Percentiles rank a stretch among this genome's conserved stretches.
phyloP scores from a whole-genome alignment of 208 protist species.

The Leishmania amazonensis region DNA sequence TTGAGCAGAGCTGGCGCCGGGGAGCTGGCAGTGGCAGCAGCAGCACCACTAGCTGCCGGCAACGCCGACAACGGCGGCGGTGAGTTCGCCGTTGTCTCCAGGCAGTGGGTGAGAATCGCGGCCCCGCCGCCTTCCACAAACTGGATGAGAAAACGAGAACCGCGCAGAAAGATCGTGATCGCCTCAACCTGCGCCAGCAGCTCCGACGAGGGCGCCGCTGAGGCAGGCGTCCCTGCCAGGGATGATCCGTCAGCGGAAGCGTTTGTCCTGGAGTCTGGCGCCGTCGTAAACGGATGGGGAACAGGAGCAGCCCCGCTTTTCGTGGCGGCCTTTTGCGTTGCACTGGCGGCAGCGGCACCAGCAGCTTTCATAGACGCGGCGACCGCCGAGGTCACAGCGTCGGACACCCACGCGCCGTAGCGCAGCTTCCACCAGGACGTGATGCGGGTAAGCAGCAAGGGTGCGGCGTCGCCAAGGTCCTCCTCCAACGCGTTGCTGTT shows the following conservation, averaged over 20 bases:
- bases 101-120: constrained; percentile 66
- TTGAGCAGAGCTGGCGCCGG: constrained; percentile 1
- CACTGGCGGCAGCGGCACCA: not conserved
- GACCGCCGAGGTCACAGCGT: not conserved
- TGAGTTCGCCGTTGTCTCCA: constrained; percentile 21
- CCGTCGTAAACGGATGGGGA: not conserved
- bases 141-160: constrained; percentile 72
- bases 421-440: constrained; percentile 84
- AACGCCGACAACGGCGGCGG: not conserved
- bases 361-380: not conserved
- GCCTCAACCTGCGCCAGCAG: constrained; percentile 59
- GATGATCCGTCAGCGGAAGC: not conserved
- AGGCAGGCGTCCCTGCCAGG: not conserved
- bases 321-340: not conserved
- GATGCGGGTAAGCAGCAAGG: constrained; percentile 81
- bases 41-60: not conserved
- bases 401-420: constrained; percentile 40
- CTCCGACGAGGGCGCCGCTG: constrained; percentile 11
- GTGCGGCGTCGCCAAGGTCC: constrained; percentile 75
- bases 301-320: not conserved
- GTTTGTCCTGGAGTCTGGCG: not conserved
- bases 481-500: constrained; percentile 63
- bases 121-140: constrained; percentile 74
- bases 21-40: not conserved
- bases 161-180: constrained; percentile 79